Conservation (phyloP, 768 basidiomycete genomes). For the Fomitopsis pulvina region DNA sequence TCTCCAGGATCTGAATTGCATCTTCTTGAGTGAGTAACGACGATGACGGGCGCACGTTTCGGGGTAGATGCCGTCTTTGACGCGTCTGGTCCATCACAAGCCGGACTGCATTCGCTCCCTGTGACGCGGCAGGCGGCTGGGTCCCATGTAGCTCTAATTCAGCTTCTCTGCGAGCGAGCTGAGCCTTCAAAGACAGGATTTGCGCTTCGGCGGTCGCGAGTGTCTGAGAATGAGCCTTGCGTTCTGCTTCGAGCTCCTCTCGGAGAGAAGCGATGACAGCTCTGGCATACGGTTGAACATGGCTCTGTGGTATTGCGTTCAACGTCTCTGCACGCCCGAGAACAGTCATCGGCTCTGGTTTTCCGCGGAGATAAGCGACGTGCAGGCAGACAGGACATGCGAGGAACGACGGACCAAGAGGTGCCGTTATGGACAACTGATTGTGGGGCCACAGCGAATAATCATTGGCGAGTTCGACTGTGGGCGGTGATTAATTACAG, state of each 20-base stretch:
- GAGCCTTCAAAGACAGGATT: slow-evolving; percentile 42
- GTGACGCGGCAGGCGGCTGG: neutral
- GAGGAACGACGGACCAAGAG: slow-evolving; percentile 36
- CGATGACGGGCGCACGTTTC: slow-evolving; percentile 1
- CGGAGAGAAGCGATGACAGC: slow-evolving; percentile 36
- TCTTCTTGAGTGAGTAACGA: slow-evolving; percentile 24
- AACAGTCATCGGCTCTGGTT: neutral
- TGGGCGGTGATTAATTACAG: slow-evolving; percentile 2
- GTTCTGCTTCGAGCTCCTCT: slow-evolving; percentile 38
- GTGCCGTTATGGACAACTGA: slow-evolving; percentile 33
- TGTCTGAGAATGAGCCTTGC: slow-evolving; percentile 34
- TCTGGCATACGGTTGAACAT: slow-evolving; percentile 32
- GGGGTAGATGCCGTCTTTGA: neutral
- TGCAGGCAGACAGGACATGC: too few relatives aligned
- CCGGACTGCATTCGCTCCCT: neutral
- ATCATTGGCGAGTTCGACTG: slow-evolving; percentile 40
- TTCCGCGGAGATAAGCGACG: too few relatives aligned
- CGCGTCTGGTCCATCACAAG: neutral
- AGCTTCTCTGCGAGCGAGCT: slow-evolving; percentile 50
- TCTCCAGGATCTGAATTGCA: slow-evolving; percentile 33
- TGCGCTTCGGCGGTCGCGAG: slow-evolving; percentile 33
- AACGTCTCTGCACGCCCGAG: neutral
- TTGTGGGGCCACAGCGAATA: slow-evolving; percentile 41
- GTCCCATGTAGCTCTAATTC: slow-evolving; percentile 36
- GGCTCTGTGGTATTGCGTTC: slow-evolving; percentile 14